These are phyloP conservation scores for Phytophthora lateralis DNA, from an alignment of 352 stramenopile genomes.

Conservation along the genomic window DNA sequence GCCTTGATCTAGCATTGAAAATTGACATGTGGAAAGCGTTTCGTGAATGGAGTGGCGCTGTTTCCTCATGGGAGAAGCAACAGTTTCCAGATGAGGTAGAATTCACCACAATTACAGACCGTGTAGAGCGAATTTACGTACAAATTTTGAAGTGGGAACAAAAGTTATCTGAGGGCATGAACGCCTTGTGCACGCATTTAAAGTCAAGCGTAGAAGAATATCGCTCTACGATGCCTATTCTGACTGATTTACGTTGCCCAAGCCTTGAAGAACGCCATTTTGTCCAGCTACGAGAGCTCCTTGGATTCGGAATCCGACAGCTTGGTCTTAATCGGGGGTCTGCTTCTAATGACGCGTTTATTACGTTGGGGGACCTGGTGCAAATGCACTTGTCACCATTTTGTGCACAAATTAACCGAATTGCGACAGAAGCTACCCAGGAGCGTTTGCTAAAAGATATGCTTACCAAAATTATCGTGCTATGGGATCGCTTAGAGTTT, in stretches of 20 bases:
- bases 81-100: slow-evolving; percentile 75
- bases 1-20: slow-evolving; percentile 80
- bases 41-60: slow-evolving; percentile 63
- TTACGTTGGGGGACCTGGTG: slow-evolving; percentile 87
- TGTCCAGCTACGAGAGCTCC: slow-evolving; percentile 51
- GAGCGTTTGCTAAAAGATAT: slow-evolving; percentile 88
- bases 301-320: slow-evolving; percentile 80
- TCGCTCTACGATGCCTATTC: slow-evolving; percentile 76
- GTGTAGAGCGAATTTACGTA: slow-evolving; percentile 65
- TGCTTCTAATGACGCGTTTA: slow-evolving; percentile 12
- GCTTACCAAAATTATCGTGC: slow-evolving; percentile 83
- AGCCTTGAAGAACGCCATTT: slow-evolving; percentile 77
- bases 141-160: slow-evolving; percentile 60
- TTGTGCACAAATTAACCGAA: slow-evolving; percentile 76
- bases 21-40: slow-evolving; percentile 79
- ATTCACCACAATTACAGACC: slow-evolving; percentile 62
- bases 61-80: slow-evolving; percentile 51
- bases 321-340: slow-evolving; percentile 15
- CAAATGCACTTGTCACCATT: slow-evolving; percentile 79
- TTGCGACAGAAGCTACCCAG: slow-evolving; percentile 88
- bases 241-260: slow-evolving; percentile 59
- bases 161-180: slow-evolving; percentile 52
- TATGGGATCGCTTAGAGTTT: slow-evolving; percentile 89
- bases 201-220: slow-evolving; percentile 87
- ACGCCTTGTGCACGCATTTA: slow-evolving; percentile 55